Conservation (phyloP, 225 moss, liverwort and hornwort species). For the Bryum argenteum region DNA sequence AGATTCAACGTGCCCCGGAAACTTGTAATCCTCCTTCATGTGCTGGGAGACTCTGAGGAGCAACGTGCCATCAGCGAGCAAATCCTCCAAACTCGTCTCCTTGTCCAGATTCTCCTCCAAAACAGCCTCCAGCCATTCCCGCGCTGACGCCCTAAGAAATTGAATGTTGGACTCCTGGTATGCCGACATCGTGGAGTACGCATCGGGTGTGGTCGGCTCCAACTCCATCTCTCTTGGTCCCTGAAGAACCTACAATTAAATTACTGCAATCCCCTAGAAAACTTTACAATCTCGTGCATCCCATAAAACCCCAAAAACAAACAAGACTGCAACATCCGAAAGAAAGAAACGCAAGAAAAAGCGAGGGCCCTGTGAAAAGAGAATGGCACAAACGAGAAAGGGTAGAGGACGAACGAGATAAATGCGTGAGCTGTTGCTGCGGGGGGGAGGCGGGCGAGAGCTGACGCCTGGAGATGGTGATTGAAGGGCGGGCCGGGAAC, state of each 20-base stretch:
- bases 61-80: constrained; percentile 47
- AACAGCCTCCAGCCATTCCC: constrained; percentile 62
- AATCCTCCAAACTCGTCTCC: constrained; percentile 38
- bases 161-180: constrained; percentile 58
- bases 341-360: constrained; percentile 1
- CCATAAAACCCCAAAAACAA: not conserved
- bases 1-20: constrained; percentile 35
- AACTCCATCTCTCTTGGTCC: constrained; percentile 28
- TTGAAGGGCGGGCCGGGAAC: constrained; percentile 20
- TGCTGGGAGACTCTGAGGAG: constrained; percentile 39
- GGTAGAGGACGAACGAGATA: not conserved
- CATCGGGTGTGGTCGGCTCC: constrained; percentile 43
- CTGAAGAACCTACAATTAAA: not conserved
- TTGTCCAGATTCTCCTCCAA: constrained; percentile 42
- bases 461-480: not conserved
- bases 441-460: not conserved
- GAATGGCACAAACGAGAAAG: not conserved
- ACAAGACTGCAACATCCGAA: not conserved
- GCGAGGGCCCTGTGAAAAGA: not conserved
- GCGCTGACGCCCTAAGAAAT: constrained; percentile 46
- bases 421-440: not conserved
- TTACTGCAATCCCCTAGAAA: not conserved
- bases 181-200: constrained; percentile 47
- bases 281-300: constrained; percentile 6
- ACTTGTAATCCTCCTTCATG: constrained; percentile 40